Base-by-base conservation (phyloP, 371 early-diverging fungal genomes). In the Nematocida sp. region DNA sequence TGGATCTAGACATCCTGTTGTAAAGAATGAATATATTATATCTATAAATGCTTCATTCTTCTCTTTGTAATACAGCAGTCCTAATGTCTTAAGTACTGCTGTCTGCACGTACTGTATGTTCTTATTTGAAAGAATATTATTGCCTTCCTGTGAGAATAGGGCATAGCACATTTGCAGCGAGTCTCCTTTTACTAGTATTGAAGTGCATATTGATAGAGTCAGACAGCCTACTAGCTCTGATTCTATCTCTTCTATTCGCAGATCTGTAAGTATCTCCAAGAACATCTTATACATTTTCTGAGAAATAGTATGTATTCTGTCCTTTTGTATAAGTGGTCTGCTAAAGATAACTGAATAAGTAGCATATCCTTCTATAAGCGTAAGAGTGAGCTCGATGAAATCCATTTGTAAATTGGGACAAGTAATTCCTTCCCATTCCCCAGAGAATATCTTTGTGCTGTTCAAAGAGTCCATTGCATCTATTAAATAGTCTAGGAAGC, bases 111-210 rank as follows among this genome's bases (percentile, higher is more conserved):
- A 19, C 9, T 60, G 48, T 19, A 70, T 70, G 62, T 61, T 37
- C 58, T 43, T 49, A n/a, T 70, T 61, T 29, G 46, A 4, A 21
- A 70, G 49, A 37, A 70, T 34, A 4, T 34, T 45, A 17, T 41
- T 58, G 0, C 74, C 74, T 23, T 70, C 74, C 53, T 58, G 67
- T 0, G 74, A 70, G 35, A 70, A 70, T 4, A 70, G 62, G 5
- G 74, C 31, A 23, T 25, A 70, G 53, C 74, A 70, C 37, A 60
- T 61, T 13, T 13, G 13, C 17, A 60, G 48, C 11, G 74, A 58
- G 46, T 11, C 17, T 17, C 74, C 74, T 1, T 37, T 60, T 21
- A 70, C 43, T 35, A 70, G 35, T 38, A 70, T 27, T 5, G 57
- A 58, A 7, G 51, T 32, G n/a, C 40, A 55, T 61, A 70, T 70